These are phyloP conservation scores for Tolypocladium ovalisporum DNA, from an alignment of 2,329 filamentous ascomycete genomes.

Conservation along the genomic window DNA sequence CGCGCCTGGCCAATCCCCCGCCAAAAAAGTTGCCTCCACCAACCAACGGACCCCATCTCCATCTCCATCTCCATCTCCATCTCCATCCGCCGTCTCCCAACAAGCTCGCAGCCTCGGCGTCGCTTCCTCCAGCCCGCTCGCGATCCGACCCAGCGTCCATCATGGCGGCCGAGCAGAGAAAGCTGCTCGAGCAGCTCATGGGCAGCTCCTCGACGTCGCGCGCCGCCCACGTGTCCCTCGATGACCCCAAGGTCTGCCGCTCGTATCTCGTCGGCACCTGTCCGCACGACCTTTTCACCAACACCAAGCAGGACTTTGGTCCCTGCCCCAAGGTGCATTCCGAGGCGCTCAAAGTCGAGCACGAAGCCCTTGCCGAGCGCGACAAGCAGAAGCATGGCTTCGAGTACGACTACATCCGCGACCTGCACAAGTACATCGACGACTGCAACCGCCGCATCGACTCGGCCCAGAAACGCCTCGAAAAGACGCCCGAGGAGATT, in stretches of 20 bases:
- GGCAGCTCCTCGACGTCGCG: constrained; percentile 63
- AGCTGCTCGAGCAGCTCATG: constrained; percentile 97
- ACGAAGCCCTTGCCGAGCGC: constrained; percentile 59
- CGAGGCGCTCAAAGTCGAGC: constrained; percentile 81
- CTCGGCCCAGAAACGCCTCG: constrained; percentile 73
- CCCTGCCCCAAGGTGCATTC: constrained; percentile 81
- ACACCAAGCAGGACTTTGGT: constrained; percentile 95
- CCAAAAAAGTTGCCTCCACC: neutral
- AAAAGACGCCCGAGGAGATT: constrained; percentile 98
- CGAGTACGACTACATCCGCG: constrained; percentile 92
- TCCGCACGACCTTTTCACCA: constrained; percentile 97
- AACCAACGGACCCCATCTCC: neutral
- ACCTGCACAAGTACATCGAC: constrained; percentile 93
- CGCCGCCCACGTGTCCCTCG: constrained; percentile 74
- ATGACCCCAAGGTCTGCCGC: constrained; percentile 86
- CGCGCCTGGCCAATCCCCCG: neutral
- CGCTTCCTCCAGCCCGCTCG: neutral
- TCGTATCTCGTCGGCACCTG: constrained; percentile 91
- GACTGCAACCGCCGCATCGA: constrained; percentile 95
- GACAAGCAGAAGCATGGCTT: constrained; percentile 77
- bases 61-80: no score
- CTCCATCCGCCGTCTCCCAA: neutral
- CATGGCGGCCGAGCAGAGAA: constrained; percentile 96
- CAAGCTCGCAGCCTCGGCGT: neutral
- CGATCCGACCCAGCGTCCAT: constrained; percentile 6